Percentiles rank a stretch among this genome's conserved stretches.
Conservation (phyloP, 257 asterid species). For the Solanum lignicaule region DNA sequence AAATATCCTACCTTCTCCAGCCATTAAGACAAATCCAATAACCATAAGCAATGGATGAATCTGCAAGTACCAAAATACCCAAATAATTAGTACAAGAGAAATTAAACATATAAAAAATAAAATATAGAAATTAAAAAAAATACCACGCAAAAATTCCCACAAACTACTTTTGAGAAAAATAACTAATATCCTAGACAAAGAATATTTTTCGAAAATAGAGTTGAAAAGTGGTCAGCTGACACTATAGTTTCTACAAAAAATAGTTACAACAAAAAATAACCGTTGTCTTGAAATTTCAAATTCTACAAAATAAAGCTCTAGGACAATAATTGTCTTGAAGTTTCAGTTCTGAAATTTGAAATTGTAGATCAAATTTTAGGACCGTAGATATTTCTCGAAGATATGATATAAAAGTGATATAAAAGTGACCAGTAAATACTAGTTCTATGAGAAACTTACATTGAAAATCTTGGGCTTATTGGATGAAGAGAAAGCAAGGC, state of each 20-base stretch:
- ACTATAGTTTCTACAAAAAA: not conserved
- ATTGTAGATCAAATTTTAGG: not conserved
- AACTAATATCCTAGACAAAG: not conserved
- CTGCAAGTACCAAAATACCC: slow-evolving; percentile 15
- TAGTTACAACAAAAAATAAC: not conserved
- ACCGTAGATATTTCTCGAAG: not conserved
- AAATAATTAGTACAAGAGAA: not conserved
- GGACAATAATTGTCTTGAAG: not conserved
- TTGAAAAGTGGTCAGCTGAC: not conserved
- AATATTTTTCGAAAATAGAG: not conserved
- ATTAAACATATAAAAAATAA: not conserved
- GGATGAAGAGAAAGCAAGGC: slow-evolving; percentile 34
- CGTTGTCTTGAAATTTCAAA: not conserved
- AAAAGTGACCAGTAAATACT: not conserved
- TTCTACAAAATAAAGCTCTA: not conserved
- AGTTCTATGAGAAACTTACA: not conserved
- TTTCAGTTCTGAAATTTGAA: not conserved
- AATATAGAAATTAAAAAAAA: not conserved
- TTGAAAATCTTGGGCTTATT: slow-evolving; percentile 42
- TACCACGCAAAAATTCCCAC: not conserved
- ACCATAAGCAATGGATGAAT: slow-evolving; percentile 58
- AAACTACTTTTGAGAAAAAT: not conserved
- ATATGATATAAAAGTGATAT: rapidly evolving
- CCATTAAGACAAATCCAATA: slow-evolving; percentile 37
- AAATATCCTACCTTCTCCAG: slow-evolving; percentile 43